These are phyloP conservation scores for Rubroshorea leprosula DNA, from an alignment of 345 rosid species.

Conservation along the genomic window DNA sequence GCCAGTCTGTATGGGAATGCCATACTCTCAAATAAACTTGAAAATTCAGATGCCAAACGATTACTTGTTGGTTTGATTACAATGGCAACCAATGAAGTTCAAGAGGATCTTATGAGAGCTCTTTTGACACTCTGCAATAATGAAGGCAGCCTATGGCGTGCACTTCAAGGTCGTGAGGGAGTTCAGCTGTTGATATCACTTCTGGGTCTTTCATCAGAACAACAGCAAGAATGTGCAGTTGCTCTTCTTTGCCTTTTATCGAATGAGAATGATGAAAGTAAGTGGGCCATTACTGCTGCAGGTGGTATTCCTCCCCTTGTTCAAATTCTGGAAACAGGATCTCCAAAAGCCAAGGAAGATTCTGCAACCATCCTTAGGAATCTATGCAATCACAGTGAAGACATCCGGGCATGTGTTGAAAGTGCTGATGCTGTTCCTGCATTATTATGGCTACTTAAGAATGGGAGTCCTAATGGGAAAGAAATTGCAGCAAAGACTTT, in stretches of 20 bases:
- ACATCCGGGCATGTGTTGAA: conserved; percentile 98
- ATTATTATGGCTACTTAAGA: conserved; percentile 90
- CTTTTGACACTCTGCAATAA: conserved; percentile 79
- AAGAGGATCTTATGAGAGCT: conserved; percentile 89
- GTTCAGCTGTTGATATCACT: conserved; percentile 95
- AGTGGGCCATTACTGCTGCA: conserved; percentile 99
- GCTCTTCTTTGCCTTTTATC: conserved; percentile 93
- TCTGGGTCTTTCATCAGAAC: conserved; percentile 98
- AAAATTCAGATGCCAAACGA: conserved; percentile 84
- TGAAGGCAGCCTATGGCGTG: conserved; percentile 89
- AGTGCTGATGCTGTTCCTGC: conserved; percentile 99
- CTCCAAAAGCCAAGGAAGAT: conserved; percentile 98
- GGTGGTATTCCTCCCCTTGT: conserved; percentile 99
- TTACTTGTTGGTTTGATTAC: conserved; percentile 98
- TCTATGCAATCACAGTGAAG: conserved; percentile 99
- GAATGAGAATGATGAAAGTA: conserved; percentile 96
- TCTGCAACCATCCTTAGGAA: conserved; percentile 95
- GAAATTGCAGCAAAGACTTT: conserved; percentile 98
- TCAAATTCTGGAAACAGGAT: conserved; percentile 95
- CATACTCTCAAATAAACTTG: conserved; percentile 65
- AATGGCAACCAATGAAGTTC: conserved; percentile 92
- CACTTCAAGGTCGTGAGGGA: conserved; percentile 98
- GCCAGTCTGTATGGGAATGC: conserved; percentile 97
- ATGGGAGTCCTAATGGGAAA: conserved; percentile 94
- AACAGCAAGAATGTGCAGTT: conserved; percentile 99